Base-by-base conservation (phyloP, 805 yeast genomes). In the Kluyveromyces starmeri region DNA sequence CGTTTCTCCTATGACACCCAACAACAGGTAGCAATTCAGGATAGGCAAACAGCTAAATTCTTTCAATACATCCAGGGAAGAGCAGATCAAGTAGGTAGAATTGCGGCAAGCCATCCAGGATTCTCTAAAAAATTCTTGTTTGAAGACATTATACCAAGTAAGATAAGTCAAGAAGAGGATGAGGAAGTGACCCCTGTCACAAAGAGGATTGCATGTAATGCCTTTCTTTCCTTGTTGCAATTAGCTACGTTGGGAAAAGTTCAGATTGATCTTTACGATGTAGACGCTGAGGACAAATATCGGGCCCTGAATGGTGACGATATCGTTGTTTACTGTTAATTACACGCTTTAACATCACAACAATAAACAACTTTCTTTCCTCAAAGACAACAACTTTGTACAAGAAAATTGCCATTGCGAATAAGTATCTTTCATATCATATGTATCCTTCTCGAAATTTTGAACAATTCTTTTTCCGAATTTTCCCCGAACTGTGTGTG, bases 121-220 rank as follows among this genome's bases (percentile, higher is more conserved):
- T 51, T 36, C 34, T 21, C 32, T 7, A 48, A 33, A 28, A 46
- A 47, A 19, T 17, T 56, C 7, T 24, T 47, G 9, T 50, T 55
- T 34, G 55, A 48, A 32, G 52, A 46, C 26, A 30, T 55, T 9
- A 48, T 56, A 6, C 61, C 61, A 11, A 49, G 54, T 18, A 33
- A 23, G 5, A 15, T 44, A n/a, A 36, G 47, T 14, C 17, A 21
- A 8, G 34, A 36, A 13, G 36, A 39, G 9, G 12, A 28, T 20
- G 15, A 17, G 12, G 35, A 36, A 13, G 21, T 20, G 10, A 28
- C 23, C 24, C 15, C 32, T 14, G 40, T 50, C 10, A 43, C 45
- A 14, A 51, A 43, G 30, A 40, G 39, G 19, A 42, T 55, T 8
- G 59, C 58, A 5, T 54, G 58, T 11, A 53, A 48, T 19, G 60